These are phyloP conservation scores for Keithomyces neogunnii DNA, from an alignment of 2,329 filamentous ascomycete species.

Conservation along the genomic window DNA sequence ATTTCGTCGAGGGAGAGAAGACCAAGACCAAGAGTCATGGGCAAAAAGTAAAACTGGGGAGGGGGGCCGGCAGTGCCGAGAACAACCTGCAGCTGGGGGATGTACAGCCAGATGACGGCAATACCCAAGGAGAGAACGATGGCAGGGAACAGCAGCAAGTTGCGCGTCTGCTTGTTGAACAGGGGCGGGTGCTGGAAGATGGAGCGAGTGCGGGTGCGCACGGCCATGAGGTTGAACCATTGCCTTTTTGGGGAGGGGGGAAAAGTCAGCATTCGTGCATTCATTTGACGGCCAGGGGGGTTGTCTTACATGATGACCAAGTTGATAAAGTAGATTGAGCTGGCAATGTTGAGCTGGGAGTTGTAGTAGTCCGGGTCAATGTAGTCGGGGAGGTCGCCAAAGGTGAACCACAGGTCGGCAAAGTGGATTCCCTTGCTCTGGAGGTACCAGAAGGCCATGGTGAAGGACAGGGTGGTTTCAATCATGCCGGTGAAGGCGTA, in stretches of 20 bases:
- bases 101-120: conserved; percentile 63
- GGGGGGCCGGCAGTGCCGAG: conserved; percentile 43
- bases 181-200: conserved; percentile 66
- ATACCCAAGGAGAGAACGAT: conserved; percentile 62
- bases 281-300: no score
- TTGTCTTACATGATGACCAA: conserved; percentile 58
- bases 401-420: conserved; percentile 57
- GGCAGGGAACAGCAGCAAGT: conserved; percentile 61
- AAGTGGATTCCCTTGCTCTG: conserved; percentile 57
- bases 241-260: conserved; percentile 26
- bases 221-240: conserved; percentile 66
- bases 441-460: conserved; percentile 61
- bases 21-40: no score
- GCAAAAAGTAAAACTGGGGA: no score
- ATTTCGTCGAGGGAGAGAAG: no score
- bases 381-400: conserved; percentile 42
- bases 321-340: conserved; percentile 72
- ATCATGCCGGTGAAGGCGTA: conserved; percentile 64
- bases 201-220: conserved; percentile 55
- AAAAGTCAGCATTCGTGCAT: no score
- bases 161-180: conserved; percentile 57
- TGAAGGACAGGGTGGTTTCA: conserved; percentile 50
- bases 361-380: conserved; percentile 47
- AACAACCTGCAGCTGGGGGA: conserved; percentile 52
- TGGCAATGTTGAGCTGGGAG: conserved; percentile 52